A percentile compares a stretch with the other conserved stretches of the same genome.
These are phyloP conservation scores for Adiantum capillusveneris DNA, from an alignment of 75 land plant species.

Conservation along the genomic window DNA sequence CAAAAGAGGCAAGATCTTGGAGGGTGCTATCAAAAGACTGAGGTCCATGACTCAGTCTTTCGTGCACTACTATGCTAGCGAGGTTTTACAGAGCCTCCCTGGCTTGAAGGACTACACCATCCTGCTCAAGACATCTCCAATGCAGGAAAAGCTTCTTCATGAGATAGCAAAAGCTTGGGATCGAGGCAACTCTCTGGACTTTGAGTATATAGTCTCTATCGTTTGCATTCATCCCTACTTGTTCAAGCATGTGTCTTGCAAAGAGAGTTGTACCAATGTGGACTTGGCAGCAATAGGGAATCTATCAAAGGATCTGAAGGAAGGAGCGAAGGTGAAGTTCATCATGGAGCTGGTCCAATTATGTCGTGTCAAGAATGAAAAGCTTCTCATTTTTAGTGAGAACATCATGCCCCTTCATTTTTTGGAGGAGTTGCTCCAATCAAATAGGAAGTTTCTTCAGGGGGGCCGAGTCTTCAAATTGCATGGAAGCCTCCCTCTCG, in stretches of 20 bases:
- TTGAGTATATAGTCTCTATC: conserved; percentile 22
- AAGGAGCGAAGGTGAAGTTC: conserved; percentile 65
- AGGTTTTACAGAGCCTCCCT: conserved; percentile 40
- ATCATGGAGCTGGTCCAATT: conserved; percentile 48
- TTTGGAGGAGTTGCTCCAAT: conserved; percentile 28
- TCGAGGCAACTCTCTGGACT: conserved; percentile 20
- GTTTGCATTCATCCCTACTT: conserved; percentile 19
- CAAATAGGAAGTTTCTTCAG: conserved; percentile 55
- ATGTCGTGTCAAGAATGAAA: conserved; percentile 41
- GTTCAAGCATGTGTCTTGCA: conserved; percentile 39
- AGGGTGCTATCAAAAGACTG: conserved; percentile 28
- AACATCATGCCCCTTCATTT: conserved; percentile 47
- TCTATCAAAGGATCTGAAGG: conserved; percentile 43
- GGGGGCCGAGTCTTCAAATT: conserved; percentile 36
- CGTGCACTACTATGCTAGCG: conserved; percentile 61
- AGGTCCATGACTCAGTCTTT: conserved; percentile 39
- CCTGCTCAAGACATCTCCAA: conserved; percentile 39
- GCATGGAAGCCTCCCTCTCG: conserved; percentile 60
- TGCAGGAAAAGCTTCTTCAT: conserved; percentile 43
- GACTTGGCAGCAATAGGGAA: conserved; percentile 41
- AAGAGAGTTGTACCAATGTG: conserved; percentile 35
- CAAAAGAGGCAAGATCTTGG: conserved; percentile 17
- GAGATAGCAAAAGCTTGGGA: conserved; percentile 2
- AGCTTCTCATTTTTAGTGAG: conserved; percentile 67
- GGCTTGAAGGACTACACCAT: conserved; percentile 62